Conservation (phyloP, 2,329 filamentous ascomycete species). For the Pseudogymnoascus sp. region DNA sequence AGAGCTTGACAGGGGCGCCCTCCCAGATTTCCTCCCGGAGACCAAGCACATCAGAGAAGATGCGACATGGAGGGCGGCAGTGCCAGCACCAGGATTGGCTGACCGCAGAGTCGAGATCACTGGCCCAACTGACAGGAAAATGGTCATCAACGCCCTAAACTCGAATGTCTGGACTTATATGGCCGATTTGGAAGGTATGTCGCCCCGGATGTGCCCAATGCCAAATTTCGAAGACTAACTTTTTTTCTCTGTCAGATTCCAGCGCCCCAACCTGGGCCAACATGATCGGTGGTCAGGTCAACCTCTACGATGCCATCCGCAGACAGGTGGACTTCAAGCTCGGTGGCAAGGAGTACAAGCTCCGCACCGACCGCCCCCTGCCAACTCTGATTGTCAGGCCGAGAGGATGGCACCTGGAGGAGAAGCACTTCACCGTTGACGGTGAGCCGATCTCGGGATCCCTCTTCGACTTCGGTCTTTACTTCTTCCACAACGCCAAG, state of each 20-base stretch:
- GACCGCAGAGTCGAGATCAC: conserved; percentile 96
- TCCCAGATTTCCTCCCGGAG: conserved; percentile 93
- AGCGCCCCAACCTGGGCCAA: conserved; percentile 97
- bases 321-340: conserved; percentile 94
- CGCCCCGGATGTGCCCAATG: background rate
- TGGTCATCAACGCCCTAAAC: conserved; percentile 97
- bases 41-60: conserved; percentile 93
- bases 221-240: background rate
- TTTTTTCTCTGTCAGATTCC: conserved; percentile 54
- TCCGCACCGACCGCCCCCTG: conserved; percentile 77
- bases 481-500: conserved; percentile 97
- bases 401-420: conserved; percentile 94
- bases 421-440: conserved; percentile 96
- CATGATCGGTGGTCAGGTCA: conserved; percentile 97
- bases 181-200: conserved; percentile 92
- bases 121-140: conserved; percentile 93
- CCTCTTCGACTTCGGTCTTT: conserved; percentile 95
- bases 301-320: conserved; percentile 92
- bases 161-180: conserved; percentile 97
- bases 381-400: conserved; percentile 92
- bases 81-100: conserved; percentile 82
- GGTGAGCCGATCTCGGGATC: conserved; percentile 88
- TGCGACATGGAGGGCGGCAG: conserved; percentile 84
- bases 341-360: conserved; percentile 92
- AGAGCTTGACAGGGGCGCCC: conserved; percentile 80